phyloP scores from a whole-genome alignment of 495 filamentous ascomycete species.

The Tuber indicum region DNA sequence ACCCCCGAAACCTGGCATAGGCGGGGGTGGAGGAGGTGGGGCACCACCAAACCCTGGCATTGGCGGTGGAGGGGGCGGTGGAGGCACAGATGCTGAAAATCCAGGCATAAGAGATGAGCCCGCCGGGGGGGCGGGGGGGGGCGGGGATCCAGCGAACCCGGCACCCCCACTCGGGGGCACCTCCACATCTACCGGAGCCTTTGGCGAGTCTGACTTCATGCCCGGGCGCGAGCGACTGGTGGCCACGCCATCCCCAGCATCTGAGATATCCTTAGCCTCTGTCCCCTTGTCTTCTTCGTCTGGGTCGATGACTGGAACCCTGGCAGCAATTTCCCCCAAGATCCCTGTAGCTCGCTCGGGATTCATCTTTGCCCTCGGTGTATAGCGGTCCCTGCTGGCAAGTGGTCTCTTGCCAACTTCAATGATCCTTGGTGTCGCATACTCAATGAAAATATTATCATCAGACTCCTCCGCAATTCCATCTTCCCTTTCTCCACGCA shows the following conservation, averaged over 20 bases:
- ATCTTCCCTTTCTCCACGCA: constrained; percentile 19
- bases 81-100: constrained; percentile 16
- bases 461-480: constrained; percentile 39
- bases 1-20: constrained; percentile 19
- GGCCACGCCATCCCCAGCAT: constrained; percentile 56
- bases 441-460: constrained; percentile 43
- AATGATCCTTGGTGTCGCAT: constrained; percentile 46
- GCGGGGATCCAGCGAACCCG: constrained; percentile 48
- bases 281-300: constrained; percentile 61
- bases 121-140: constrained; percentile 42
- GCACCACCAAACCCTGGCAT: constrained; percentile 24
- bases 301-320: constrained; percentile 64
- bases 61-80: constrained; percentile 28
- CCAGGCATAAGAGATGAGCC: constrained; percentile 12
- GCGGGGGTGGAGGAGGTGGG: constrained; percentile 26
- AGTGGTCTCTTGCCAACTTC: constrained; percentile 30
- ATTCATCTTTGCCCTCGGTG: constrained; percentile 66
- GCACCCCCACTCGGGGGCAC: constrained; percentile 46
- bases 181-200: constrained; percentile 61
- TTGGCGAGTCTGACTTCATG: constrained; percentile 62
- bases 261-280: constrained; percentile 31
- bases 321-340: constrained; percentile 72
- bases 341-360: constrained; percentile 66
- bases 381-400: constrained; percentile 25
- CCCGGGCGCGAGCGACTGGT: constrained; percentile 72